These are phyloP conservation scores for Picochlorum sp. DNA, from an alignment of 139 green algal species.

Conservation along the genomic window DNA sequence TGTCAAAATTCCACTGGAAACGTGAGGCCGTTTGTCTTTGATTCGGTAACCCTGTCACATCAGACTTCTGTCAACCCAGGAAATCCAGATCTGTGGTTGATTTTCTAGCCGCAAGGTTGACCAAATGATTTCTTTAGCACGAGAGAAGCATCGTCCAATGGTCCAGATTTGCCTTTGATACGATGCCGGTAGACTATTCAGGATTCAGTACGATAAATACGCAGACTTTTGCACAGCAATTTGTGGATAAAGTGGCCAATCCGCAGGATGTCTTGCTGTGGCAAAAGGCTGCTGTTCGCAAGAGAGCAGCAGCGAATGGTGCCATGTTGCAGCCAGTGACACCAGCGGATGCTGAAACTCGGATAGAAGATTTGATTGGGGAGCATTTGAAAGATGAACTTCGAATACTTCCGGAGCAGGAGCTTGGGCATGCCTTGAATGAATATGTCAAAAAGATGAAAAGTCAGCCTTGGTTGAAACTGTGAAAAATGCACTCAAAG, in stretches of 20 bases:
- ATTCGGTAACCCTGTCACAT: constrained; percentile 47
- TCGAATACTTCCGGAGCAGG: constrained; percentile 57
- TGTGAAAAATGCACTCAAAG: constrained; percentile 19
- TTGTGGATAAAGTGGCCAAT: constrained; percentile 94
- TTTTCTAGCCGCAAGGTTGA: constrained; percentile 69
- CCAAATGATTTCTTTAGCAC: constrained; percentile 38
- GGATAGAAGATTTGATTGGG: constrained; percentile 66
- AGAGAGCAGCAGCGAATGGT: constrained; percentile 2
- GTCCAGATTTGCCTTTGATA: constrained; percentile 58
- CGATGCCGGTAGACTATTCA: constrained; percentile 87
- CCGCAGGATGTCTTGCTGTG: constrained; percentile 91
- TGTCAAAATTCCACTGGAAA: constrained; percentile 62
- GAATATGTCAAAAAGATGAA: constrained; percentile 92
- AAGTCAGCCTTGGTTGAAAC: constrained; percentile 45
- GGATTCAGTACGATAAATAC: constrained; percentile 93
- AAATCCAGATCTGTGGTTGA: constrained; percentile 36
- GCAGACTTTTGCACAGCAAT: constrained; percentile 89
- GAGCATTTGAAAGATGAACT: constrained; percentile 55
- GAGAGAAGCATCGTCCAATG: background rate
- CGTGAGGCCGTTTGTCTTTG: constrained; percentile 72
- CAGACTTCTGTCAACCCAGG: constrained; percentile 42
- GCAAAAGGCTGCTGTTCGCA: constrained; percentile 51
- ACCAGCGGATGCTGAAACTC: constrained; percentile 59
- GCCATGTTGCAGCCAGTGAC: background rate
- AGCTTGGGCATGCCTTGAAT: constrained; percentile 60